Base-by-base conservation (phyloP, 306 rosid species). In the Senna tora region DNA sequence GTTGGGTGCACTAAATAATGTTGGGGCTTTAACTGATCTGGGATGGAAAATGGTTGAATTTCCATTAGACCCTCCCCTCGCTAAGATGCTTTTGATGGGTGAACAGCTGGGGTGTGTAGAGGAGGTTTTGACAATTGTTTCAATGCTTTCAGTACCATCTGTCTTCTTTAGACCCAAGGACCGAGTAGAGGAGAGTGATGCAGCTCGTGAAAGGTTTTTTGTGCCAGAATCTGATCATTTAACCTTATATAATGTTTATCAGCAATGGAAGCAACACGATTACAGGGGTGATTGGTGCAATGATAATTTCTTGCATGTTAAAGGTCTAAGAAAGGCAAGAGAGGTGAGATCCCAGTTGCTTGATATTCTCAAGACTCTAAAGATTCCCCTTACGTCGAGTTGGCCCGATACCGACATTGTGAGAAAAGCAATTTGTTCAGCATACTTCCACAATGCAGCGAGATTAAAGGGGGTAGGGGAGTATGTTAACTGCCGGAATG, bases 1-100 rank as follows among this genome's bases (percentile, higher is more conserved):
- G 38, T 84, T 94, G 77, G 98, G 97, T 30, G 98, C 98, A 74
- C 96, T 94, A 57, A 89, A 87, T 82, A 94, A 94, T 69, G 98
- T 94, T 1, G 98, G 98, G 69, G 82, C 85, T 54, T 82, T 94
- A 77, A 94, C 98, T 45, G 92, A 85, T 9, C 92, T 91, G 20
- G 98, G 98, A 53, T 94, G 98, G 98, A 94, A 94, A 80, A 94
- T 94, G 98, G 98, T 94, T 64, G 98, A 94, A 84, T 94, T 94
- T 71, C 98, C 98, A 0, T 71, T 94, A 79, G 98, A 94, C 70
- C 98, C 98, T 68, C 97, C 98, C 5, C 97, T 94, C 47, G 98
- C 98, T 32, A 94, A 94, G 84, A 94, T 94, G 98, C 92, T 94
- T 42, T 67, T 94, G 84, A 94, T 86, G 92, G 98, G 98, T 20